phyloP scores from a whole-genome alignment of 1,284 basidiomycete genomes.

The Naganishia cerealis region DNA sequence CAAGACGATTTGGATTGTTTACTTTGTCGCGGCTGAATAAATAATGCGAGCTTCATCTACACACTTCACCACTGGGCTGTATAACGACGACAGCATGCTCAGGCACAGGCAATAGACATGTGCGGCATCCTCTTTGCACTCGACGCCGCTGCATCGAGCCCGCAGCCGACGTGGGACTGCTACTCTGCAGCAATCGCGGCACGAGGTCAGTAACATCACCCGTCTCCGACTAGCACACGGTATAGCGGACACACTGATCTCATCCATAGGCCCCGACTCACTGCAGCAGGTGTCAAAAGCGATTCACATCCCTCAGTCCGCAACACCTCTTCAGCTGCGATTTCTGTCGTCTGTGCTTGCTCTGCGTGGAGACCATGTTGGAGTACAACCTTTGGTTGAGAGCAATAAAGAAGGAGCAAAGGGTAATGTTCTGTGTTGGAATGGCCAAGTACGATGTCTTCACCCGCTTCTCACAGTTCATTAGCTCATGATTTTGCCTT shows the following conservation, averaged over 20 bases:
- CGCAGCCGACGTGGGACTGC: background rate
- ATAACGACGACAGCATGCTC: no score
- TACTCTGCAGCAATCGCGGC: background rate
- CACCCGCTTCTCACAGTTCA: slow-evolving; percentile 13
- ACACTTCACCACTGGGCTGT: no score
- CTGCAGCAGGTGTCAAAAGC: background rate
- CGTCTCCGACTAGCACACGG: background rate
- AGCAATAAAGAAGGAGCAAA: slow-evolving; percentile 45
- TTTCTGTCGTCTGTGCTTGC: slow-evolving; percentile 78
- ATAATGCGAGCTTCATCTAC: no score
- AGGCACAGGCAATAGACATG: slow-evolving; percentile 23
- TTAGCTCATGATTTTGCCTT: background rate
- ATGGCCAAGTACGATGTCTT: slow-evolving; percentile 70
- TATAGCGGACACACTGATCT: slow-evolving; percentile 4
- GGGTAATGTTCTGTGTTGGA: slow-evolving; percentile 75
- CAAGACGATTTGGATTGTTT: background rate
- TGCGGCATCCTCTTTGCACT: slow-evolving; percentile 39
- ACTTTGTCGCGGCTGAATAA: slow-evolving; percentile 12
- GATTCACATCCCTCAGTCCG: background rate
- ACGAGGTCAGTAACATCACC: slow-evolving; percentile 7
- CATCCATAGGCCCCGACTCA: slow-evolving; percentile 30
- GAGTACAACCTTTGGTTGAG: slow-evolving; percentile 71
- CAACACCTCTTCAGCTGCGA: slow-evolving; percentile 41
- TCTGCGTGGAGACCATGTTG: slow-evolving; percentile 65
- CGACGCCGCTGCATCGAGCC: background rate